Base-by-base conservation (phyloP, 2,329 filamentous ascomycete genomes). In the Cladophialophora exuberans region DNA sequence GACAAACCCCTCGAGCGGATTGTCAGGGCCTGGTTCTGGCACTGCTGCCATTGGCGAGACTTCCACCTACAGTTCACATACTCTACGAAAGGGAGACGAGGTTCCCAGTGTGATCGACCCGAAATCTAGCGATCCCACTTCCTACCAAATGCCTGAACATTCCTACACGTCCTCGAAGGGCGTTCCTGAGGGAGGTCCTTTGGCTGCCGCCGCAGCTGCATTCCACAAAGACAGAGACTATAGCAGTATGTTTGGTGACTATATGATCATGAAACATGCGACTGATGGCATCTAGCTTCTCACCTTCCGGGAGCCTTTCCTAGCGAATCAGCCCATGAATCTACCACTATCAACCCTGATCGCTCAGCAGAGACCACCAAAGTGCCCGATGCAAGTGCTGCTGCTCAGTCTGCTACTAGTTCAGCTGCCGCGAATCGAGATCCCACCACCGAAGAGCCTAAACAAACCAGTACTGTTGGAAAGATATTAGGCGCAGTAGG, bases 401-500 rank as follows among this genome's bases (percentile, higher is more conserved):
- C 45, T n/a, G 23, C 30, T 17, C 52, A 52, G 35, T 56, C 22
- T 23, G 46, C 50, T 25, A 41, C 53, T n/a, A 36, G 41, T 20
- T 4, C 30, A 20, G 25, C 46, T 20, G n/a, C 46, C 2, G 25
- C 30, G 26, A 42, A 23, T 31, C 26, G 18, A 33, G 35, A 47
- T 6, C 17, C 50, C 17, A 28, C 23, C 13, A 11, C 48, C 6
- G 30, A 33, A n/a, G 31, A 52, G 38, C 38, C 52, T 22, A 30
- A 50, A 15, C 17, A 35, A 20, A 44, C 56, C 28, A 45, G 58
- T 3, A 55, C 56, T 22, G 28, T 63, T 10, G 57, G 52, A 11
- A 60, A 55, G 38, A 59, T 61, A 6, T 38, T 64, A 4, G 62
- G 54, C 25, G 62, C 62, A n/a, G 57, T 63, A 4, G 62, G 62